A percentile compares a stretch with the other conserved stretches of the same genome.
Conservation (phyloP, 306 rosid genomes). For the Clitoria ternatea region DNA sequence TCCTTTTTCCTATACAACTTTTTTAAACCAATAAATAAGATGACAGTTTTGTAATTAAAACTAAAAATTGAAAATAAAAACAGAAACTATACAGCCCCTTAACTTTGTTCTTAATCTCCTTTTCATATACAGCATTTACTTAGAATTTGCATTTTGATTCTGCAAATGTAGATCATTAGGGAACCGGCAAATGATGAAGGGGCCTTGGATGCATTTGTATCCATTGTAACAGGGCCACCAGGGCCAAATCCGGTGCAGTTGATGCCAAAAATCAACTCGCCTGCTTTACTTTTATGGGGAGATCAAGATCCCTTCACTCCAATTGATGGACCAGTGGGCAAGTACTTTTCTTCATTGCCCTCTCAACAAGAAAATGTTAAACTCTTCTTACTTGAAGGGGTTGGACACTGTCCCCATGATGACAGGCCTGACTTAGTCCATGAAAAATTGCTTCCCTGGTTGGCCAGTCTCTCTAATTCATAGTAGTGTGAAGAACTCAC, state of each 20-base stretch:
- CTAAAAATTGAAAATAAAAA: no score
- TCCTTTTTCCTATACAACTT: no score
- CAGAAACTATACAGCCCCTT: no score
- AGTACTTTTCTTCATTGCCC: constrained; percentile 64
- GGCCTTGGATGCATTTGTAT: constrained; percentile 83
- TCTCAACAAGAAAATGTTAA: constrained; percentile 47
- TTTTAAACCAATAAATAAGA: no score
- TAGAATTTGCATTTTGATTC: not conserved
- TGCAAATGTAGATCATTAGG: constrained; percentile 58
- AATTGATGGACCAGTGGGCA: constrained; percentile 91
- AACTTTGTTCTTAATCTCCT: not conserved
- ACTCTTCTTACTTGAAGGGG: constrained; percentile 66
- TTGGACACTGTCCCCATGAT: constrained; percentile 96
- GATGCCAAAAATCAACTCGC: constrained; percentile 62
- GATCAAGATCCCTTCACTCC: constrained; percentile 91
- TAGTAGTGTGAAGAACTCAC: not conserved
- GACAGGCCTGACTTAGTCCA: constrained; percentile 83
- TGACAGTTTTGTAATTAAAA: no score
- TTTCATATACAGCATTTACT: not conserved
- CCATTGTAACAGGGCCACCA: constrained; percentile 85
- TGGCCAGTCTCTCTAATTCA: constrained; percentile 53
- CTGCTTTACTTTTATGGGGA: constrained; percentile 86
- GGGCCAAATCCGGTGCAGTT: constrained; percentile 79
- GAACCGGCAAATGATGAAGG: constrained; percentile 73
- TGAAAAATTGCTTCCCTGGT: constrained; percentile 78